Conservation (phyloP, 495 filamentous ascomycete species). For the Cladorrhinum samala region DNA sequence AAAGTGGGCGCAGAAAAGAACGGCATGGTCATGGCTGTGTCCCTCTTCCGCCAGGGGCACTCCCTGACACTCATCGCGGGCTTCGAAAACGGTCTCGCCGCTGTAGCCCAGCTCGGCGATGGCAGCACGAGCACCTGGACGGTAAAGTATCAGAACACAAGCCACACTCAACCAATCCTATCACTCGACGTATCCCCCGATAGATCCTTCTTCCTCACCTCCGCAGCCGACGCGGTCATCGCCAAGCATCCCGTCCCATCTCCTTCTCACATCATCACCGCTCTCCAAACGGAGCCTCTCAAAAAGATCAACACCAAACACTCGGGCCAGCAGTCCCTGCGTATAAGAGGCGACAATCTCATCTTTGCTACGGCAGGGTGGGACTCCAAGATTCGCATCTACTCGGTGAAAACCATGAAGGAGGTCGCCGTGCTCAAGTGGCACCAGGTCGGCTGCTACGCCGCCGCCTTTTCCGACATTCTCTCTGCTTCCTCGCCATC, state of each 20-base stretch:
- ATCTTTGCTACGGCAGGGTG: conserved; percentile 91
- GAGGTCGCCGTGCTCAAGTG: conserved; percentile 94
- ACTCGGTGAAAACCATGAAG: conserved; percentile 71
- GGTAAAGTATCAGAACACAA: conserved; percentile 55
- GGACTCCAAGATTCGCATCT: conserved; percentile 77
- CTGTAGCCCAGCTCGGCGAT: conserved; percentile 41
- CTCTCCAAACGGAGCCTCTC: conserved; percentile 40
- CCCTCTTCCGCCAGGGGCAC: conserved; percentile 45
- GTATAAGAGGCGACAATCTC: conserved; percentile 71
- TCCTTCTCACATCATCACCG: conserved; percentile 6
- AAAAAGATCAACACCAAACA: conserved; percentile 72
- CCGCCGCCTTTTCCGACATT: conserved; percentile 67
- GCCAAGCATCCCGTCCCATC: conserved; percentile 48
- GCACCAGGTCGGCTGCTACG: conserved; percentile 86
- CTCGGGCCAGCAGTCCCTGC: conserved; percentile 77
- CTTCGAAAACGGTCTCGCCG: conserved; percentile 79
- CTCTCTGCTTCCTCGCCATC: not conserved
- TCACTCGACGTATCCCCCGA: conserved; percentile 61
- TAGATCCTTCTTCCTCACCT: conserved; percentile 65
- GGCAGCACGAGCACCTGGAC: conserved; percentile 47
- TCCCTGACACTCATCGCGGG: conserved; percentile 57
- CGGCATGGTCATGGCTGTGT: conserved; percentile 88
- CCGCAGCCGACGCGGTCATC: conserved; percentile 64
- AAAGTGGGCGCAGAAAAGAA: conserved; percentile 50
- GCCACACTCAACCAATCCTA: conserved; percentile 80